Evolutionary conservation across 1,284 basidiomycete species (phyloP).

Genomic region (Naganishia sp.): DNA sequence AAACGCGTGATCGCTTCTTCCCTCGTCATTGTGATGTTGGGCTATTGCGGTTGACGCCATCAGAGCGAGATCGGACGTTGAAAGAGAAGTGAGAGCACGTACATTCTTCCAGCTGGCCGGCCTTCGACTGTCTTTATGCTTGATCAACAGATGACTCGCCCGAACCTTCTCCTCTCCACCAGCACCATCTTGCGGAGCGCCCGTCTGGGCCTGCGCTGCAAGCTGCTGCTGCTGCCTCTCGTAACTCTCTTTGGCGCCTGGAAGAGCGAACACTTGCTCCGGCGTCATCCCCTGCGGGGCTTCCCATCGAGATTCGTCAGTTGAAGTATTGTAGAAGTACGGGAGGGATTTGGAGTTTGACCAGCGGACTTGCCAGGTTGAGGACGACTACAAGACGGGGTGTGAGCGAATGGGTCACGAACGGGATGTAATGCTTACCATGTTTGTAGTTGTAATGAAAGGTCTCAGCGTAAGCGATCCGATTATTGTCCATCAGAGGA

Average conservation of each 20-base stretch:
- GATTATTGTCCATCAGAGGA: neutral
- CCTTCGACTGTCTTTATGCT: conserved; percentile 81
- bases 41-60: conserved; percentile 55
- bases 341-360: conserved; percentile 75
- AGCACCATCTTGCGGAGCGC: conserved; percentile 16
- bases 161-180: conserved; percentile 65
- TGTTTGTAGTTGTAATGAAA: neutral
- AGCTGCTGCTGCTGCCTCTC: conserved; percentile 29
- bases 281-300: conserved; percentile 69
- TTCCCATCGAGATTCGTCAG: conserved; percentile 80
- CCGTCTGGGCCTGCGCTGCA: conserved; percentile 27
- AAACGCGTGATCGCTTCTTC: conserved; percentile 83
- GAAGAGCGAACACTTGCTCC: conserved; percentile 62
- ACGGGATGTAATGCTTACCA: neutral
- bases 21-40: conserved; percentile 81
- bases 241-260: conserved; percentile 65
- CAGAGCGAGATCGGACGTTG: neutral
- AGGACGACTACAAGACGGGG: neutral
- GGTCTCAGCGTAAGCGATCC: neutral
- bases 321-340: conserved; percentile 83
- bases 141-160: conserved; percentile 92
- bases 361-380: conserved; percentile 75
- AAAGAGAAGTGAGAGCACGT: conserved; percentile 45
- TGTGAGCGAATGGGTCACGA: neutral
- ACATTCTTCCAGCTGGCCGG: conserved; percentile 93